Percentiles rank a stretch among this genome's conserved stretches.
These are phyloP conservation scores for Cicer arietinum DNA, from an alignment of 306 rosid genomes.

Conservation along the genomic window DNA sequence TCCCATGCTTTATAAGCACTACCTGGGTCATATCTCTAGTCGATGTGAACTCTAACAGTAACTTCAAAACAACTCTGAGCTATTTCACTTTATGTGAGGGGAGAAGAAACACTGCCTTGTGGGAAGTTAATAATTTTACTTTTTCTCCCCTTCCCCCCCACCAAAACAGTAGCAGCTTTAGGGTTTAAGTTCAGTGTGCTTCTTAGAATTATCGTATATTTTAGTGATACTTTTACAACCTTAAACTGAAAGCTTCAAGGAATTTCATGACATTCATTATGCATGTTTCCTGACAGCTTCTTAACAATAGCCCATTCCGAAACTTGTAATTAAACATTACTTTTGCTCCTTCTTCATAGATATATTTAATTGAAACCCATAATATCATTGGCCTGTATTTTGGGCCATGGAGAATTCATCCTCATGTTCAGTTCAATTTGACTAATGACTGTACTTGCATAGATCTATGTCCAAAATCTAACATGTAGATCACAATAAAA, in stretches of 20 bases:
- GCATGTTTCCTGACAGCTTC: slow-evolving; percentile 8
- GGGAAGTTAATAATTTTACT: neutral
- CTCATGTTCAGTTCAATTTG: slow-evolving; percentile 18
- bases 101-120: neutral
- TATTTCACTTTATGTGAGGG: neutral
- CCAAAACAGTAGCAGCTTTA: neutral
- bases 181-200: neutral
- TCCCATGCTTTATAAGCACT: neutral
- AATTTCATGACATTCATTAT: slow-evolving; percentile 6
- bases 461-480: neutral
- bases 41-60: neutral
- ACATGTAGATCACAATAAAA: neutral
- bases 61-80: slow-evolving; percentile 11
- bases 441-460: neutral
- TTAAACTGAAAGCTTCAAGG: slow-evolving; percentile 22
- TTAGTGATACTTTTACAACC: neutral
- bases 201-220: neutral
- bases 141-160: neutral
- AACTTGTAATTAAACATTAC: neutral
- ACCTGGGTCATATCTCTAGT: neutral
- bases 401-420: slow-evolving; percentile 10
- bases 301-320: neutral
- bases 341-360: slow-evolving; percentile 2
- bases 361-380: neutral
- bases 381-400: neutral